Evolutionary conservation across 2,329 filamentous ascomycete genomes (phyloP).

Genomic region (Didymosphaeria variabile): DNA sequence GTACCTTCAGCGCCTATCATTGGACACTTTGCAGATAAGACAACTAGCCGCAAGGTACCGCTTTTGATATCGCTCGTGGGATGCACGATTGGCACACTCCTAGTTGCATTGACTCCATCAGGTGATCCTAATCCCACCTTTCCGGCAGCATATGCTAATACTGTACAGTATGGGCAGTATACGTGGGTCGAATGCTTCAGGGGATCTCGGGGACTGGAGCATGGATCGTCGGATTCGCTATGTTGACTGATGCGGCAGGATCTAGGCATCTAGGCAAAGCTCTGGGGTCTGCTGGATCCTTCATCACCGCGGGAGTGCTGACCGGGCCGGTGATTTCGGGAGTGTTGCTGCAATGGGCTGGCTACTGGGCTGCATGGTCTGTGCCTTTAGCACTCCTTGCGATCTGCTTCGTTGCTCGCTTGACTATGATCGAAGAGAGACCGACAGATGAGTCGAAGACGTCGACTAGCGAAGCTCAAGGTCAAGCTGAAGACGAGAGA

Average conservation of each 20-base stretch:
- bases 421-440: conserved; percentile 3
- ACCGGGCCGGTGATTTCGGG: not conserved
- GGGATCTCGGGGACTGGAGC: conserved; percentile 3
- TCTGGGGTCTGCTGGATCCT: conserved; percentile 2
- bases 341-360: conserved; percentile 1
- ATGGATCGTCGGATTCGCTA: conserved; percentile 7
- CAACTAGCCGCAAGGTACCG: conserved; percentile 1
- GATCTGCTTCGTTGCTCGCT: conserved; percentile 1
- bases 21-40: conserved; percentile 5
- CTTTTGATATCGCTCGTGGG: not conserved
- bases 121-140: not conserved
- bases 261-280: conserved; percentile 5
- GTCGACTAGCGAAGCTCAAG: not conserved
- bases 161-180: conserved; percentile 3
- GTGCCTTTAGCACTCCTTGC: not conserved
- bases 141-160: not conserved
- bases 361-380: conserved; percentile 3
- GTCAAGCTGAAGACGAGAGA: not conserved
- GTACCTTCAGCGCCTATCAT: conserved; percentile 7
- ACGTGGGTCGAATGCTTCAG: not conserved
- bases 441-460: not conserved
- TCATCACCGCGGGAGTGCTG: conserved; percentile 3
- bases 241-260: conserved; percentile 7
- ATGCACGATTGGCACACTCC: not conserved
- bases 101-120: conserved; percentile 7